These are phyloP conservation scores for Babesia microti DNA, from an alignment of 169 alveolate genomes.

Conservation along the genomic window DNA sequence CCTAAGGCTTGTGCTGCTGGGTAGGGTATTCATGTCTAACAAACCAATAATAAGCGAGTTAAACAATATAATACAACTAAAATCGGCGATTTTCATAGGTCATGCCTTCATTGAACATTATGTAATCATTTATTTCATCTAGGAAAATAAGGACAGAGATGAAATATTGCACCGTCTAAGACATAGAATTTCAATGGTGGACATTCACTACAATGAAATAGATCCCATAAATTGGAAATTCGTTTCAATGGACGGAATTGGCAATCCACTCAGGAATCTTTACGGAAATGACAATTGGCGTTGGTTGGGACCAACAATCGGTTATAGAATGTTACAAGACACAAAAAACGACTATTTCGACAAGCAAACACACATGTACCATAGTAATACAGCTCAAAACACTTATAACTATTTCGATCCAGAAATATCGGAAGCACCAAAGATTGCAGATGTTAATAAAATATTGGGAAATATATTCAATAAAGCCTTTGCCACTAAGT, in stretches of 20 bases:
- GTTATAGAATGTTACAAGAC: constrained; percentile 14
- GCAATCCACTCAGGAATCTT: constrained; percentile 42
- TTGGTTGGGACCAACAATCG: constrained; percentile 29
- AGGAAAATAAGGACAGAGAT: constrained; percentile 2
- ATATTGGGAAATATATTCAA: too few relatives aligned
- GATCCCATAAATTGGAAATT: constrained; percentile 38
- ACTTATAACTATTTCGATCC: too few relatives aligned
- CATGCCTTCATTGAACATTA: constrained; percentile 39
- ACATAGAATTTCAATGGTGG: constrained; percentile 27
- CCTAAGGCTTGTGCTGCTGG: constrained; percentile 32
- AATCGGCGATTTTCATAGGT: constrained; percentile 28
- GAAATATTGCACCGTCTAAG: constrained; percentile 14
- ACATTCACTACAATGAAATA: constrained; percentile 24
- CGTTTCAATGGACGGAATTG: constrained; percentile 15
- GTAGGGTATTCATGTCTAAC: constrained; percentile 37
- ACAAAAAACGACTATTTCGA: too few relatives aligned
- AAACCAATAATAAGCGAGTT: constrained; percentile 11
- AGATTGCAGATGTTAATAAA: too few relatives aligned
- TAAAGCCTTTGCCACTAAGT: too few relatives aligned
- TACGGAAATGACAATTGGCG: constrained; percentile 42
- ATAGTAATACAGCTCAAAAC: too few relatives aligned
- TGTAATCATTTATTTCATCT: constrained; percentile 4
- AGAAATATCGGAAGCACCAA: too few relatives aligned
- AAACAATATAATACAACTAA: constrained; percentile 8
- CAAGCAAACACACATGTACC: too few relatives aligned